Evolutionary conservation across 192 early-diverging fungal species (phyloP).

Genomic region (Linnemannia hyalina): DNA sequence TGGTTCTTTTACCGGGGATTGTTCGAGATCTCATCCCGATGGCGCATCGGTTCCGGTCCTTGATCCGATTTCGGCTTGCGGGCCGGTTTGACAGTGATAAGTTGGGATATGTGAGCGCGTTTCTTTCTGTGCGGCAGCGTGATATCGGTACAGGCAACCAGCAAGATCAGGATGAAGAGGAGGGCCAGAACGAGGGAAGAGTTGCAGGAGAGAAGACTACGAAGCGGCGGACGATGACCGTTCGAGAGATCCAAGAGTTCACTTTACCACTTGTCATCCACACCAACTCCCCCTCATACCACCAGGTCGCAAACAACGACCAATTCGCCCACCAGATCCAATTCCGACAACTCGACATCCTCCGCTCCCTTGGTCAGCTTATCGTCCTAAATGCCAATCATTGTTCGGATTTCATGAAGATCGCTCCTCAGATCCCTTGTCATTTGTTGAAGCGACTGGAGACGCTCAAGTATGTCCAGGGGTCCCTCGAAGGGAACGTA

Average conservation of each 20-base stretch:
- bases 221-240: not conserved
- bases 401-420: conserved; percentile 8
- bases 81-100: not conserved
- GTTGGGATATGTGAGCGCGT: not conserved
- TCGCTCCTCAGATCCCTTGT: conserved; percentile 11
- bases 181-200: not conserved
- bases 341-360: conserved; percentile 11
- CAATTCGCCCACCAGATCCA: conserved; percentile 1
- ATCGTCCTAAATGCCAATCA: not conserved
- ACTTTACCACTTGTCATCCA: not conserved
- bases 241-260: not conserved
- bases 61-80: not conserved
- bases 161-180: too few species aligned
- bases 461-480: conserved; percentile 18
- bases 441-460: conserved; percentile 2
- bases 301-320: not conserved
- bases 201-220: not conserved
- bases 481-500: conserved; percentile 14
- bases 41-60: conserved; percentile 1
- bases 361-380: not conserved
- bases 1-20: conserved; percentile 1
- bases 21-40: not conserved
- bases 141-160: not conserved
- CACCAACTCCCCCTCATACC: not conserved
- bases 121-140: not conserved